A percentile compares a stretch with the other conserved stretches of the same genome.
phyloP scores from a whole-genome alignment of 345 rosid species.

The Barbarea vulgaris region DNA sequence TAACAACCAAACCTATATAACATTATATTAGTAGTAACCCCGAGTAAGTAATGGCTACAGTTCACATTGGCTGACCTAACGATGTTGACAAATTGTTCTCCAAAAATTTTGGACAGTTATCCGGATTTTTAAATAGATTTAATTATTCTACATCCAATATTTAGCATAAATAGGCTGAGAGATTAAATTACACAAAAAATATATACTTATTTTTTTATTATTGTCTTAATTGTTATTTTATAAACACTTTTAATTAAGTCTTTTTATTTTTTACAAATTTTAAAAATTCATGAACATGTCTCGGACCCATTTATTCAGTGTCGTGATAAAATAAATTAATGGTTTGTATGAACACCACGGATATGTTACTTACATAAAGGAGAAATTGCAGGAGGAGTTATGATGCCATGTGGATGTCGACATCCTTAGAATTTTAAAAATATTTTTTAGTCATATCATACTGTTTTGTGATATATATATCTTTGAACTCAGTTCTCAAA shows the following conservation, averaged over 20 bases:
- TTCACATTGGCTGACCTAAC: background rate
- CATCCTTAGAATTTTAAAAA: background rate
- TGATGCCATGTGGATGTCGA: conserved; percentile 4
- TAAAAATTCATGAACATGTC: background rate
- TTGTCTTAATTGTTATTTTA: no score
- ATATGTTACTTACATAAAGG: background rate
- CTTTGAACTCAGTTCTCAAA: background rate
- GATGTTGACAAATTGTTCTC: background rate
- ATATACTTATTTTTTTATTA: no score
- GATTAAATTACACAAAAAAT: no score
- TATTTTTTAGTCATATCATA: background rate
- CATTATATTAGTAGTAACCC: no score
- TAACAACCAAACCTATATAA: background rate
- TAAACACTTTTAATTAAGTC: no score
- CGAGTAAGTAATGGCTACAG: background rate
- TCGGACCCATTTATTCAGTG: background rate
- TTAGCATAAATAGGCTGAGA: background rate
- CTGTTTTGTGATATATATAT: background rate
- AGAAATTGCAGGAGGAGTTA: background rate
- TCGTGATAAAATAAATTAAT: background rate
- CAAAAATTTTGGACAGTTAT: background rate
- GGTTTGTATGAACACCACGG: background rate
- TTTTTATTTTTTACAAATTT: no score
- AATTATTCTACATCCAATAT: background rate
- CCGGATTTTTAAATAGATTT: background rate